Conservation (phyloP, 371 early-diverging fungal species). For the Haplosporangium sp. region DNA sequence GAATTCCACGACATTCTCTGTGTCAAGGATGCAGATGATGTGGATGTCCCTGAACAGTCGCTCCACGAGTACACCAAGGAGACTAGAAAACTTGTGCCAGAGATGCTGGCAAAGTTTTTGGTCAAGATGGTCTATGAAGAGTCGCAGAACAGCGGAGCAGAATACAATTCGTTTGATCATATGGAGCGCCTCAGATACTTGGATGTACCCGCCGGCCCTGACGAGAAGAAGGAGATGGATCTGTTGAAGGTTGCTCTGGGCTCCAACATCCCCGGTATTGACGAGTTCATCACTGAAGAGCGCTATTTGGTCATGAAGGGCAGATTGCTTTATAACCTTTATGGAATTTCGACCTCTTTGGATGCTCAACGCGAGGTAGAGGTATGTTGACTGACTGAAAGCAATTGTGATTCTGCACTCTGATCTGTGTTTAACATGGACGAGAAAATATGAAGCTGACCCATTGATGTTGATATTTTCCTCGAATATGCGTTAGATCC, state of each 20-base stretch:
- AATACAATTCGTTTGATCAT: constrained; percentile 81
- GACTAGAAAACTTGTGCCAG: constrained; percentile 67
- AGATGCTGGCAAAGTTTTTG: constrained; percentile 80
- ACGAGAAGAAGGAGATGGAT: constrained; percentile 63
- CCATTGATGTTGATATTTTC: constrained; percentile 13
- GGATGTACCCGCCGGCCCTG: constrained; percentile 59
- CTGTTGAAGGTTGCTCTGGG: constrained; percentile 71
- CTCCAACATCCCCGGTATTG: constrained; percentile 79
- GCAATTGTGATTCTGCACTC: too few species aligned
- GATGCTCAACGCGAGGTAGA: constrained; percentile 44
- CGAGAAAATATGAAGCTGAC: too few species aligned
- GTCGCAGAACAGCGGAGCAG: constrained; percentile 53
- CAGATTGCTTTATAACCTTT: constrained; percentile 80
- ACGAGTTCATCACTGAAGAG: constrained; percentile 83
- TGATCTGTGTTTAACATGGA: too few species aligned
- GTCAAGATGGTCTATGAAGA: constrained; percentile 80
- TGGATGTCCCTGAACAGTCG: constrained; percentile 15
- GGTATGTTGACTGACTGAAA: constrained; percentile 15
- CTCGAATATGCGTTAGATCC: constrained; percentile 15
- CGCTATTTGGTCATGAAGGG: constrained; percentile 82
- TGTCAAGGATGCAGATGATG: constrained; percentile 33
- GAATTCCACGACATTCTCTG: constrained; percentile 79
- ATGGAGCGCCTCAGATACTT: constrained; percentile 78
- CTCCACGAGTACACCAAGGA: constrained; percentile 53
- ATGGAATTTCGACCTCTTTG: constrained; percentile 62